Conservation (phyloP, 1,284 basidiomycete species). For the Moniliella sp. region DNA sequence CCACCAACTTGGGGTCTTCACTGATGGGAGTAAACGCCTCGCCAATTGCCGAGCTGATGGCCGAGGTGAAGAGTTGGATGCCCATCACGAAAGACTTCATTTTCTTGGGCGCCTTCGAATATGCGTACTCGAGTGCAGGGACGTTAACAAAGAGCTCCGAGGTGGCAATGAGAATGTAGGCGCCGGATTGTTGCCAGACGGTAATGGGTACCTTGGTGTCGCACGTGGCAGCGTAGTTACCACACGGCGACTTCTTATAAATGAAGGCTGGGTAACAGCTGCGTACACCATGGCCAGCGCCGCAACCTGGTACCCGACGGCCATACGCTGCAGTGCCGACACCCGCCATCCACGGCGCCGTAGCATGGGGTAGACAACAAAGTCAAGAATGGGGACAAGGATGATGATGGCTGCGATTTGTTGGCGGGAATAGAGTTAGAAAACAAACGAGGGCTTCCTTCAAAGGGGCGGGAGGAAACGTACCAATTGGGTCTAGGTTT, state of each 20-base stretch:
- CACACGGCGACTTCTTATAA: slow-evolving; percentile 41
- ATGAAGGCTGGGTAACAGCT: slow-evolving; percentile 44
- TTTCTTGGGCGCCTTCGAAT: slow-evolving; percentile 43
- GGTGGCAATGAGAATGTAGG: slow-evolving; percentile 37
- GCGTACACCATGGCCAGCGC: slow-evolving; percentile 43
- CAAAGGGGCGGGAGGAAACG: slow-evolving; percentile 36
- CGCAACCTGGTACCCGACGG: slow-evolving; percentile 41
- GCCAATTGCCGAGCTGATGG: slow-evolving; percentile 39
- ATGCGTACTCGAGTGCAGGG: slow-evolving; percentile 60
- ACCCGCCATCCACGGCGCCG: too few species aligned
- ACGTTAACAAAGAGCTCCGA: slow-evolving; percentile 59
- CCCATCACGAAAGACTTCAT: slow-evolving; percentile 35
- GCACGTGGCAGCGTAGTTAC: too few species aligned
- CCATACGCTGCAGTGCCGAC: too few species aligned
- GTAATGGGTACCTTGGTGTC: slow-evolving; percentile 20
- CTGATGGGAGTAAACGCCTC: slow-evolving; percentile 43
- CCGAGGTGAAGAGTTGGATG: slow-evolving; percentile 46
- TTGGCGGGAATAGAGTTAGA: too few species aligned
- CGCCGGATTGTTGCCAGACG: slow-evolving; percentile 37
- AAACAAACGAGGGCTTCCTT: slow-evolving; percentile 44
- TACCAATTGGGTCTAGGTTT: slow-evolving; percentile 51
- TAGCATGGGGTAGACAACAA: slow-evolving; percentile 40
- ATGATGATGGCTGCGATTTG: too few species aligned
- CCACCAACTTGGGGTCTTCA: slow-evolving; percentile 39
- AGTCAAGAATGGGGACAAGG: slow-evolving; percentile 43